Percentiles rank a stretch among this genome's conserved stretches.
These are phyloP conservation scores for Colletotrichum musae DNA, from an alignment of 2,329 filamentous ascomycete genomes.

Conservation along the genomic window DNA sequence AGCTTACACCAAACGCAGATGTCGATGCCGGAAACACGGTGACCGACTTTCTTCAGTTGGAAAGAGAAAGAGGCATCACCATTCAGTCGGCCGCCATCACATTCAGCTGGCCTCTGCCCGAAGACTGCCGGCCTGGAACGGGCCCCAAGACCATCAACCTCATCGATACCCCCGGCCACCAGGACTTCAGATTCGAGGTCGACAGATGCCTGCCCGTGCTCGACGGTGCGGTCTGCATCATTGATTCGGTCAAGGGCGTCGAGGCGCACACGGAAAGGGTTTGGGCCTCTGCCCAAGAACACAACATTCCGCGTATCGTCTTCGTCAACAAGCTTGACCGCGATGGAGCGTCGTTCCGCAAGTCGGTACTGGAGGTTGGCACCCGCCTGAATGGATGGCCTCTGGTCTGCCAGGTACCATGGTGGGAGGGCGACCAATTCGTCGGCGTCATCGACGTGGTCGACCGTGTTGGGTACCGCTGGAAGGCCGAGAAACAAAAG, in stretches of 20 bases:
- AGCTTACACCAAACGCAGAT: constrained; percentile 62
- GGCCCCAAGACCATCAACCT: constrained; percentile 82
- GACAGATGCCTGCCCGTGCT: constrained; percentile 89
- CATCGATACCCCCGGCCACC: constrained; percentile 96
- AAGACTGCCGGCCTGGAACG: constrained; percentile 56
- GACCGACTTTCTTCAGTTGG: constrained; percentile 95
- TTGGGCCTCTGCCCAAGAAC: constrained; percentile 90
- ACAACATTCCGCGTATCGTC: constrained; percentile 84
- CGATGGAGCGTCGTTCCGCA: constrained; percentile 83
- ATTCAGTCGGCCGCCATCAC: constrained; percentile 98
- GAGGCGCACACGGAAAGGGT: constrained; percentile 98
- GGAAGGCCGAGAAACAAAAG: constrained; percentile 64
- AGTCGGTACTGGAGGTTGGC: constrained; percentile 89
- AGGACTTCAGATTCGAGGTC: constrained; percentile 98
- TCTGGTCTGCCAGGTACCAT: constrained; percentile 93
- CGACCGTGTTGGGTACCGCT: constrained; percentile 80
- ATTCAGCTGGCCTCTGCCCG: constrained; percentile 86
- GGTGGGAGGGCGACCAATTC: constrained; percentile 88
- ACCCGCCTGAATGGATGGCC: constrained; percentile 86
- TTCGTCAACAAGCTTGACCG: constrained; percentile 87
- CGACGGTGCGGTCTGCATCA: constrained; percentile 92
- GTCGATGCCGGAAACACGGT: constrained; percentile 98
- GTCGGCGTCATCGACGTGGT: constrained; percentile 89
- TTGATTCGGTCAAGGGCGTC: constrained; percentile 93
- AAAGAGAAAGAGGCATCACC: constrained; percentile 93